Percentiles rank a stretch among this genome's conserved stretches.
These are phyloP conservation scores for Trichocladium uniseriatum DNA, from an alignment of 495 filamentous ascomycete species.

Conservation along the genomic window DNA sequence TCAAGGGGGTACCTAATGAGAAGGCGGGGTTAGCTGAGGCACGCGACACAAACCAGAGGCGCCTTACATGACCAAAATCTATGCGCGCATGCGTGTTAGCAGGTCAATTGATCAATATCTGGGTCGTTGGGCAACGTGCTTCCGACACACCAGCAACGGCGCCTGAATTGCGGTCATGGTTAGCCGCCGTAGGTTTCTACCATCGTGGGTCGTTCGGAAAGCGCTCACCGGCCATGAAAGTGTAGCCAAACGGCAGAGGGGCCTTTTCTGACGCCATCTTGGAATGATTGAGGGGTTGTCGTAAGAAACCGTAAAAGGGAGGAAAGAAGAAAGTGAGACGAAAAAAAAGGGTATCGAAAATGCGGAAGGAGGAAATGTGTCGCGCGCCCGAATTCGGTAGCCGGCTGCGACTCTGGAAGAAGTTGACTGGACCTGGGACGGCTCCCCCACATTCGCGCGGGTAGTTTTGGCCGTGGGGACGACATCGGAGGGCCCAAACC, in stretches of 20 bases:
- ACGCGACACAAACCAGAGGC: conserved; percentile 12
- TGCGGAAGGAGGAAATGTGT: conserved; percentile 5
- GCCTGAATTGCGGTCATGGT: conserved; percentile 15
- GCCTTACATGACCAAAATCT: conserved; percentile 81
- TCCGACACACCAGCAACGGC: conserved; percentile 26
- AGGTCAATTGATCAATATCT: conserved; percentile 14
- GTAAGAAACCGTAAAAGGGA: neutral
- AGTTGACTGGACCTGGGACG: neutral
- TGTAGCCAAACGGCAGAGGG: conserved; percentile 29
- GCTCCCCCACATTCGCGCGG: conserved; percentile 6
- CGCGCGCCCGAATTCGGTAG: conserved; percentile 7
- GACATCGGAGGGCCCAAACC: conserved; percentile 16
- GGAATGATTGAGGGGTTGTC: neutral
- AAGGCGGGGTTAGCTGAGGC: conserved; percentile 14
- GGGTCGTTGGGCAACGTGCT: conserved; percentile 9
- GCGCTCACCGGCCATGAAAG: conserved; percentile 26
- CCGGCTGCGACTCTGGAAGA: neutral
- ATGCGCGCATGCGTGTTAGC: conserved; percentile 25
- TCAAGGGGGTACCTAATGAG: conserved; percentile 84
- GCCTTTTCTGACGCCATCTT: conserved; percentile 26
- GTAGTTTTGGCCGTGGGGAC: conserved; percentile 3
- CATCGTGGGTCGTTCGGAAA: conserved; percentile 6
- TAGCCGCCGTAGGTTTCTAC: conserved; percentile 16
- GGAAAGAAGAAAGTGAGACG: neutral
- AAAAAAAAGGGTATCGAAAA: conserved; percentile 12